phyloP scores from a whole-genome alignment of 192 early-diverging fungal genomes.

The Funneliformis mosseae region DNA sequence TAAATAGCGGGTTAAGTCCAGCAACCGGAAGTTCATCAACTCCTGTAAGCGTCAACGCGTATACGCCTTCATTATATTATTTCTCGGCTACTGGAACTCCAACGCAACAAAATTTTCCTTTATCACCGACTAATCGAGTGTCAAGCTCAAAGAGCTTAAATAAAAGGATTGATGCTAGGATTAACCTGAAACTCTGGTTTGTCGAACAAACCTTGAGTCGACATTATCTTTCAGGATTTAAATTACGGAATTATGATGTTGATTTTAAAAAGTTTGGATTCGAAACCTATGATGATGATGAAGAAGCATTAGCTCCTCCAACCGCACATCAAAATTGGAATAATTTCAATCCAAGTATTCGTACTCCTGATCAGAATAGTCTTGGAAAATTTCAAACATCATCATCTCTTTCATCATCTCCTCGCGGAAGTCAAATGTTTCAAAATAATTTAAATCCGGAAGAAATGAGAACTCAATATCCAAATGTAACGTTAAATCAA shows the following conservation, averaged over 20 bases:
- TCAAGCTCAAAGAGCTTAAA: background rate
- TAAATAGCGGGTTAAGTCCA: background rate
- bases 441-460: background rate
- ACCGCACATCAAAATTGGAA: background rate
- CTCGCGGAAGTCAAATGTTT: no score
- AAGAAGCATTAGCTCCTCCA: background rate
- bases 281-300: background rate
- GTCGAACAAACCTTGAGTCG: background rate
- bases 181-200: background rate
- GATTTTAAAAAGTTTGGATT: background rate
- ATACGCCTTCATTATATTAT: background rate
- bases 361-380: background rate
- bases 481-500: background rate
- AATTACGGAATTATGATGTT: background rate
- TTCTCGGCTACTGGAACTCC: background rate
- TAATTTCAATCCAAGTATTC: background rate
- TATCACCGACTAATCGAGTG: background rate
- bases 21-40: no score
- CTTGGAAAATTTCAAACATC: background rate
- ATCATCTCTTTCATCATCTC: background rate
- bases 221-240: constrained; percentile 10
- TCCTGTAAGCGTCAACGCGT: no score
- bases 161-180: background rate
- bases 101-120: background rate
- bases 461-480: background rate